Base-by-base conservation (phyloP, 305 asterid species). In the Fraxinus angustifolia region DNA sequence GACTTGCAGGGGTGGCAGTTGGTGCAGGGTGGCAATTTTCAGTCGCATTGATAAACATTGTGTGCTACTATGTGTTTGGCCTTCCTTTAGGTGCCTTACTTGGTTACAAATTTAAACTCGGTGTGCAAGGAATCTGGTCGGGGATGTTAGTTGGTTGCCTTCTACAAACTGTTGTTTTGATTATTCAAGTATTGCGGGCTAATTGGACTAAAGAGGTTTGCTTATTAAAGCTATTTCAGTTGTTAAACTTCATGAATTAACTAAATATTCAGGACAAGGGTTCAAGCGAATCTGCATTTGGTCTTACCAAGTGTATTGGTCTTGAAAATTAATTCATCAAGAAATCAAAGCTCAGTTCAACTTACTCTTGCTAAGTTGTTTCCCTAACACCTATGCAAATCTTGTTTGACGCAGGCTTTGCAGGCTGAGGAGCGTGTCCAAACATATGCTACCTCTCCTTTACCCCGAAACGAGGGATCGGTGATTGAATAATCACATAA, bases 21-120 rank as follows among this genome's bases (percentile, higher is more conserved):
- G 97, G 97, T 56, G 97, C 97, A 2, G 97, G 97, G 2, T 93
- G 97, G 97, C 97, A 93, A 75, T 73, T 84, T 23, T 67, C 87
- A 1, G 93, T 93, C 10, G 93, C 97, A 2, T 7, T 87, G 8
- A 80, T 93, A 76, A 92, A 92, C 83, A 17, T 90, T 0, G 87
- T 72, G 0, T 85, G 90, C 78, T 92, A 92, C 82, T 92, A 91
- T n/a, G 38, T 90, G 0, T 82, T 93, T 21, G 95, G 98, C 33
- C 88, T 93, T 76, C 98, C 97, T 2, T 58, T 92, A 12, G 97
- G 93, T 10, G 98, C 90, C 2, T 76, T 93, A 65, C 91, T 92
- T 10, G 95, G 98, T 2, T 92, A 86, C 86, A 89, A 82, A 78
- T 78, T 91, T 21, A 86, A 84, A 8, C 89, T 90, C 45, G 96